Conservation (phyloP, 495 filamentous ascomycete genomes). For the Terfezia claveryi region DNA sequence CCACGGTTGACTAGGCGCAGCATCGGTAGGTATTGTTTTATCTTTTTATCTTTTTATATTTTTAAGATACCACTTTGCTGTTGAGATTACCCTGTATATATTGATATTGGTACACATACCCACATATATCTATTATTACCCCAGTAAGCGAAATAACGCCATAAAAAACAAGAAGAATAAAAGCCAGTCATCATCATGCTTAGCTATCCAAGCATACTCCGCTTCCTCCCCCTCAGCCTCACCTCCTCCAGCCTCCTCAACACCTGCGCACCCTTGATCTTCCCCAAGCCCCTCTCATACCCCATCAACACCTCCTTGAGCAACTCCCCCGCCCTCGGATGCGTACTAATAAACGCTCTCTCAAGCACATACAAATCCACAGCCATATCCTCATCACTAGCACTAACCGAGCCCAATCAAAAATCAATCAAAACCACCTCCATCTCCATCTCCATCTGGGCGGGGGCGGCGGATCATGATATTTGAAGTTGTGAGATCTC, state of each 20-base stretch:
- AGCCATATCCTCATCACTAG: constrained; percentile 74
- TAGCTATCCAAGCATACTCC: constrained; percentile 71
- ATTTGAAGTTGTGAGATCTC: constrained; percentile 94
- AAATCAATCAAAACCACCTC: constrained; percentile 78
- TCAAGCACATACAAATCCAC: constrained; percentile 96
- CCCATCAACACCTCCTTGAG: constrained; percentile 42
- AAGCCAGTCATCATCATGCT: too few relatives aligned
- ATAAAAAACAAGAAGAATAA: too few relatives aligned
- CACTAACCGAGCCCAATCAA: constrained; percentile 61
- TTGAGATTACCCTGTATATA: too few relatives aligned
- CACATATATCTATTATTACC: too few relatives aligned
- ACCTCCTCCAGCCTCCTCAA: constrained; percentile 69
- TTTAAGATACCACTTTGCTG: too few relatives aligned
- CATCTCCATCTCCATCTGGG: not conserved
- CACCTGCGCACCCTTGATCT: constrained; percentile 9
- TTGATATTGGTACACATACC: too few relatives aligned
- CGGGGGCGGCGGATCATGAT: constrained; percentile 47
- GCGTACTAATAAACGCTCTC: constrained; percentile 84
- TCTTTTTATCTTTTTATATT: too few relatives aligned
- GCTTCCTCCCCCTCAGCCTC: constrained; percentile 81
- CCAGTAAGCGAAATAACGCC: too few relatives aligned
- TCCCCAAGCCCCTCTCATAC: constrained; percentile 22
- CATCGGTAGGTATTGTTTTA: too few relatives aligned
- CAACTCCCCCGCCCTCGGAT: constrained; percentile 61
- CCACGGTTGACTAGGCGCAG: too few relatives aligned